Base-by-base conservation (phyloP, 495 filamentous ascomycete species). In the Penicillium waksmanii region DNA sequence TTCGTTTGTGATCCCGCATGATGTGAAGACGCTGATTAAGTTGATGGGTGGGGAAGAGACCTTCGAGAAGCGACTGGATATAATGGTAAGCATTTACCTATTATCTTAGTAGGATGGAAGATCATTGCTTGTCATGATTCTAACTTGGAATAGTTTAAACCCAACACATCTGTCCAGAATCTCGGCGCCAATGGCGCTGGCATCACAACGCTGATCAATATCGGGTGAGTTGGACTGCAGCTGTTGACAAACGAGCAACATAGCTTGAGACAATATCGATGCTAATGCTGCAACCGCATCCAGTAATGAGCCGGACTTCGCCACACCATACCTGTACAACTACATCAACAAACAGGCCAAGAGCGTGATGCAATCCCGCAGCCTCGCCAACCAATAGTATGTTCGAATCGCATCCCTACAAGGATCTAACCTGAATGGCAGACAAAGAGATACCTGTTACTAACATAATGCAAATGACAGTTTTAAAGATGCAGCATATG, bases 281-380 rank as follows among this genome's bases (percentile, higher is more conserved):
- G 2, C 5, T 8, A 10, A 23, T 23, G 19, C 15, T 27, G 19
- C 21, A 10, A 27, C 3, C 9, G 3, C 48, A 54, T 42, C 3
- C 31, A 70, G 84, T 10, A 89, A 90, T 68, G 85, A 91, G 68
- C 86, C 87, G 0, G 76, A 78, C 51, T 89, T 90, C 69, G 79
- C 79, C 0, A 83, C 82, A 0, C 86, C 87, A 0, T 89, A 88
- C 64, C 78, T 90, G 2, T 90, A 87, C 76, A 84, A 89, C 74
- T 90, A 83, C 73, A 83, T 83, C 56, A 83, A 84, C 64, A 78
- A 82, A 54, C 86, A 88, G 66, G 76, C 82, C 61, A 80, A 83
- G 31, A 76, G 72, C 27, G 87, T 88, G 33, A 71, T 82, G 58
- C 76, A 77, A 56, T 82, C 81, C 15, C 77, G 85, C 38, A 69